Evolutionary conservation across 768 basidiomycete species (phyloP), one percentile per base, ranked within the genome.

Genomic region (Fomitopsis serialis): DNA sequence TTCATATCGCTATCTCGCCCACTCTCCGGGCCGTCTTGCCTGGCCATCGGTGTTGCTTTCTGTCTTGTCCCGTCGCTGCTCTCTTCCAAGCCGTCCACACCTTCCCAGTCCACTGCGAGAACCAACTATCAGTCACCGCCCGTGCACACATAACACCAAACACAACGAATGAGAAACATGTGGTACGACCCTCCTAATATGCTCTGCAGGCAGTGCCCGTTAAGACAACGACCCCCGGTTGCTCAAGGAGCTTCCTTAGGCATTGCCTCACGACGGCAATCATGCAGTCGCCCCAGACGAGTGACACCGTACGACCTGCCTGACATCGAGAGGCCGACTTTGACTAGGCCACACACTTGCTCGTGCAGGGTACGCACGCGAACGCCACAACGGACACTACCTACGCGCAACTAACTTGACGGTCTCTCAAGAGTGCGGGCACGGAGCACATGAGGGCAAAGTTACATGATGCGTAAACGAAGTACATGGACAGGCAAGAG

Each of bases 61-160:
- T 27, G 15, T 25, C 5, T 45, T n/a, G 29, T 4, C 46, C 27
- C 24, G 27, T 53, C 29, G 13, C 15, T 36, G 36, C 45, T 59
- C 62, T 65, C 78, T 56, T 87, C 80, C 42, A 84, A 57, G 3
- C 78, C 80, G 19, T 82, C 81, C 24, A 74, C 69, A 1, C 81
- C 85, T 63, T 92, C 88, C 86, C 87, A 91, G 58, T 77, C 68
- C 82, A 82, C 89, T 91, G 67, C 42, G 54, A 66, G 64, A 56
- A 51, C 56, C 61, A 58, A 52, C 61, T 54, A 62, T 67, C 60
- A 68, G 71, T 65, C 55, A 52, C 52, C 25, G 42, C 13, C 37
- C 37, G n/a, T 40, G 40, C 55, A 45, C 40, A 25, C 44, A 43
- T 13, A 46, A 25, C 13, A 24, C 21, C 29, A 47, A 37, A 32